Conservation (phyloP, 1,284 basidiomycete species). For the Leccinum brunneo-olivaceum region DNA sequence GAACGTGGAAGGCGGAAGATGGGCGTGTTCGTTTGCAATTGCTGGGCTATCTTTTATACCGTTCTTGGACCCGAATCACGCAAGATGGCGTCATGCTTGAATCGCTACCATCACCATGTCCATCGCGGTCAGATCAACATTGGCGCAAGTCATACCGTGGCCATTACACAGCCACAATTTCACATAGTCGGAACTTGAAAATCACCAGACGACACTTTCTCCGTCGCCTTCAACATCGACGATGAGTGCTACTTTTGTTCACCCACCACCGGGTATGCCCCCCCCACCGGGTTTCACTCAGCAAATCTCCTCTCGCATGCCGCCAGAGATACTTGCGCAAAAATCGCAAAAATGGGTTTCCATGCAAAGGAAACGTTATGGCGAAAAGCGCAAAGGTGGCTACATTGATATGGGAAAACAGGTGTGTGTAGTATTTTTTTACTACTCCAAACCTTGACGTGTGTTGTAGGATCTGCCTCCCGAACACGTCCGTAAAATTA, state of each 20-base stretch:
- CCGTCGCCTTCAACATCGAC: conserved; percentile 27
- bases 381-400: conserved; percentile 82
- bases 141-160: too few relatives aligned
- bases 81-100: conserved; percentile 11
- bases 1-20: not conserved
- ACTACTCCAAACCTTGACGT: conserved; percentile 3
- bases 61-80: conserved; percentile 5
- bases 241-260: conserved; percentile 29
- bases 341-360: conserved; percentile 93
- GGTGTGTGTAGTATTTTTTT: conserved; percentile 37
- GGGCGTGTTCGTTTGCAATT: not conserved
- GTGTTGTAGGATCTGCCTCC: conserved; percentile 68
- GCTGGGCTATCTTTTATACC: conserved; percentile 2
- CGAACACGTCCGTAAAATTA: conserved; percentile 96
- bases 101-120: too few relatives aligned
- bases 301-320: conserved; percentile 54
- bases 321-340: conserved; percentile 72
- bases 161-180: not conserved
- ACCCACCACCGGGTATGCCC: conserved; percentile 58
- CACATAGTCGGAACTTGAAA: conserved; percentile 20
- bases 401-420: conserved; percentile 93
- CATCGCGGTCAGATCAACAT: too few relatives aligned
- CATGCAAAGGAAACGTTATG: conserved; percentile 87
- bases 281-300: conserved; percentile 39
- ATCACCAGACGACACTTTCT: conserved; percentile 26